Percentiles rank a stretch among this genome's conserved stretches.
Conservation (phyloP, 2,329 filamentous ascomycete genomes). For the Exophiala aquamarina region DNA sequence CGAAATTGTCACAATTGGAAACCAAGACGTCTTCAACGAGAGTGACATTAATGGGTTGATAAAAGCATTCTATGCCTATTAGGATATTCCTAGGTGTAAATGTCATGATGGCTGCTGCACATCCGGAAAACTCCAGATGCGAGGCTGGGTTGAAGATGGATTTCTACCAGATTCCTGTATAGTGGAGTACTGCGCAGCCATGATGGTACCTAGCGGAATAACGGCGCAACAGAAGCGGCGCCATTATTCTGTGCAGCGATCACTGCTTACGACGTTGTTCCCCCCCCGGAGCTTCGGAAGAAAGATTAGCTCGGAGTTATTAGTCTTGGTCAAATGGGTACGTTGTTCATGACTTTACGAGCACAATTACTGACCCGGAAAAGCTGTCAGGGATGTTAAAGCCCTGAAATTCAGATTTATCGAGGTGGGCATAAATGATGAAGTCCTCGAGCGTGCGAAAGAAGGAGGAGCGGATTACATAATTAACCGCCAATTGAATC, state of each 20-base stretch:
- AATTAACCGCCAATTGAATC: background rate
- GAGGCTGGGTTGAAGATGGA: background rate
- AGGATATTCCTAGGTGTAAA: background rate
- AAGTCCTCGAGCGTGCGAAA: constrained; percentile 39
- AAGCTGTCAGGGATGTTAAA: constrained; percentile 30
- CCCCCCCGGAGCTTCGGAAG: background rate
- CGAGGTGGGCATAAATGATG: constrained; percentile 33
- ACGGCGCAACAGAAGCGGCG: background rate
- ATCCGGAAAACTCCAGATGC: background rate
- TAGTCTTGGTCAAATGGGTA: constrained; percentile 26
- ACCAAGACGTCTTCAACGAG: background rate
- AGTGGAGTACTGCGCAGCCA: background rate
- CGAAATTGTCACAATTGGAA: constrained; percentile 3
- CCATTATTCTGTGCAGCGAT: constrained; percentile 5
- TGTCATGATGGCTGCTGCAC: constrained; percentile 1
- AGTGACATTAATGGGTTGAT: constrained; percentile 9
- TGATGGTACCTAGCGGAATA: background rate
- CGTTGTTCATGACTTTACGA: background rate
- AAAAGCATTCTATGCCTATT: constrained; percentile 7
- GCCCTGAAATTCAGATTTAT: constrained; percentile 11
- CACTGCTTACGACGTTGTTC: constrained; percentile 5
- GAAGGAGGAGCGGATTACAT: constrained; percentile 39
- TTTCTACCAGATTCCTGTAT: constrained; percentile 3
- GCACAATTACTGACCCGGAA: no score
- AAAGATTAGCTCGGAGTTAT: constrained; percentile 25